Conservation (phyloP, 1,139 yeast genomes). For the Nadsonia starkeyi-henricii region DNA sequence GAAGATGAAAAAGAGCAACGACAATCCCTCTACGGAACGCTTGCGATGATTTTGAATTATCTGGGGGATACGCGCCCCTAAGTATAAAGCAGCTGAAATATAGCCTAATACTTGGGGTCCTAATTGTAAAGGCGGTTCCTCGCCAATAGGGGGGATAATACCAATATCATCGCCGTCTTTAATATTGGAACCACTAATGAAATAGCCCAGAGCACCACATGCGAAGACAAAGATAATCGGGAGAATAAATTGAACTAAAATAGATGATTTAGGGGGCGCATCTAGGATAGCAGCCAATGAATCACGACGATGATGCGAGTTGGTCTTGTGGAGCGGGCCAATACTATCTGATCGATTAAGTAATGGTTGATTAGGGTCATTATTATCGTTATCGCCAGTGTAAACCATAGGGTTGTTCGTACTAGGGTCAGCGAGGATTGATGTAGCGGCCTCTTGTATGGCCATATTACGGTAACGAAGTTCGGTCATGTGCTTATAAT, state of each 20-base stretch:
- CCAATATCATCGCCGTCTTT: not conserved
- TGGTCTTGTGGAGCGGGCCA: conserved; percentile 5
- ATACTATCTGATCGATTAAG: conserved; percentile 9
- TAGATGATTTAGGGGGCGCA: conserved; percentile 10
- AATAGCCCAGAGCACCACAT: conserved; percentile 53
- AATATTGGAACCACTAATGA: conserved; percentile 36
- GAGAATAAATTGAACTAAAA: conserved; percentile 35
- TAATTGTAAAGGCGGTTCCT: conserved; percentile 22
- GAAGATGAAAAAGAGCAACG: conserved; percentile 58
- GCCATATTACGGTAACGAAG: conserved; percentile 5
- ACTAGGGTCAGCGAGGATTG: conserved; percentile 5
- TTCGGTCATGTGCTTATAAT: conserved; percentile 22
- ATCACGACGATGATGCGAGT: conserved; percentile 12
- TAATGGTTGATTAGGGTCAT: conserved; percentile 15
- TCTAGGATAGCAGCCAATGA: conserved; percentile 16
- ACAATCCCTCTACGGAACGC: conserved; percentile 61
- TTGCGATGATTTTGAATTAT: conserved; percentile 55
- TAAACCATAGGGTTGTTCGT: not conserved
- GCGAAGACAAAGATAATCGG: conserved; percentile 52
- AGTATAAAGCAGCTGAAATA: conserved; percentile 50
- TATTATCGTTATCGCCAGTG: conserved; percentile 3
- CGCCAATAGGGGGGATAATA: conserved; percentile 13
- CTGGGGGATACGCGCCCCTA: conserved; percentile 72
- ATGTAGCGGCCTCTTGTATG: conserved; percentile 3
- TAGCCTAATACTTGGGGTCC: conserved; percentile 67